phyloP scores from a whole-genome alignment of 1,139 yeast genomes.

The Zygosaccharomyces sapae region DNA sequence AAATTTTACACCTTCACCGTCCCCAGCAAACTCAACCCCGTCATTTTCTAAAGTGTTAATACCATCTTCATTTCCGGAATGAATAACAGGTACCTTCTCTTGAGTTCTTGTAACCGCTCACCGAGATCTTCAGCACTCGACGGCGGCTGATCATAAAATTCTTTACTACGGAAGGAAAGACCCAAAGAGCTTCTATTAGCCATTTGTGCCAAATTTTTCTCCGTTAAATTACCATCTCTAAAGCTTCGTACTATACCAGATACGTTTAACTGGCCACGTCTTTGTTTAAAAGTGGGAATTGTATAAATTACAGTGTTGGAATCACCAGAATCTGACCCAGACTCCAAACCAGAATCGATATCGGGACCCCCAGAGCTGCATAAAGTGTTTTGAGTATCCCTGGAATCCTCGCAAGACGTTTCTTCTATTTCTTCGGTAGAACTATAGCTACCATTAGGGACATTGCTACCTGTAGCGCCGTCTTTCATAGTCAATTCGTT shows the following conservation, averaged over 20 bases:
- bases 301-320: slow-evolving; percentile 16
- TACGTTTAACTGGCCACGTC: slow-evolving; percentile 18
- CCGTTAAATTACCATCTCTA: slow-evolving; percentile 20
- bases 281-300: slow-evolving; percentile 29
- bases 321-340: not conserved
- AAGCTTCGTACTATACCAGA: slow-evolving; percentile 22
- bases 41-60: slow-evolving; percentile 7
- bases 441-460: not conserved
- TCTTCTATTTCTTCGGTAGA: not conserved
- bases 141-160: slow-evolving; percentile 20
- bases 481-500: slow-evolving; percentile 3
- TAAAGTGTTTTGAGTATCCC: slow-evolving; percentile 1
- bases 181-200: slow-evolving; percentile 12
- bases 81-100: slow-evolving; percentile 6
- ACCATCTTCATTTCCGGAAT: slow-evolving; percentile 3
- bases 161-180: slow-evolving; percentile 19
- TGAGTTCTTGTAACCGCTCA: slow-evolving; percentile 1
- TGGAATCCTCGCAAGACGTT: not conserved
- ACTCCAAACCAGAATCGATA: slow-evolving; percentile 1
- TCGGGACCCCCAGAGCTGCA: not conserved
- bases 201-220: slow-evolving; percentile 16
- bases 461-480: not conserved
- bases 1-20: slow-evolving; percentile 24
- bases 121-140: not conserved
- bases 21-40: slow-evolving; percentile 4